Evolutionary conservation across 2,329 filamentous ascomycete species (phyloP), one percentile per base, ranked within the genome.

Genomic region (Coleophoma cylindrospora): DNA sequence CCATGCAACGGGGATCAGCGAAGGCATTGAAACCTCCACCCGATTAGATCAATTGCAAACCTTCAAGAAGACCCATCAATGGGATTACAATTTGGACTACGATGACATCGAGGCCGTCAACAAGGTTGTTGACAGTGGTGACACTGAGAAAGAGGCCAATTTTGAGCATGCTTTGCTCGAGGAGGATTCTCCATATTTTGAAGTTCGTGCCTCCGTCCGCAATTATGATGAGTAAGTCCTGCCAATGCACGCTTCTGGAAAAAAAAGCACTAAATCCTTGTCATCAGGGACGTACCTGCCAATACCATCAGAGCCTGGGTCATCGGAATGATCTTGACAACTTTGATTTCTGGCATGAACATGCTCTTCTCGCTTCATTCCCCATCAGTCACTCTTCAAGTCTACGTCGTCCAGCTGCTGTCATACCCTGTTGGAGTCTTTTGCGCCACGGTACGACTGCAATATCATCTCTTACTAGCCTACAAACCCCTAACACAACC

Each of bases 271-370:
- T 27, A 27, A 27, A 27, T 27, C 27, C 2, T 27, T 27, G 27
- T 5, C 4, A 27, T 10, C 7, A 27, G 27, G 27, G 27, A 27
- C 27, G 27, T 27, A 27, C 27, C 27, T 10, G 83, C 80, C 68
- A 84, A 82, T 62, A 86, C 82, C 0, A 67, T 84, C 17, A 74
- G 81, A 40, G 80, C 80, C 22, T 84, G 81, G 81, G 72, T 71
- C 2, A 83, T 84, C 51, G 36, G 33, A 27, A 33, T 44, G 22
- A n/a, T 38, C 7, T 14, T 48, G 15, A 21, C 14, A 19, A 40
- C n/a, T 19, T 19, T 45, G 9, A 40, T n/a, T 32, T 48, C n/a
- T 12, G 38, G 46, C 21, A 34, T 52, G 19, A 52, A 52, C 19
- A 47, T 52, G 50, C 41, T 52, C 41, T 52, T 52, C 50, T 52